These are phyloP conservation scores for Trichosporon inkin DNA, from an alignment of 1,284 basidiomycete species.

Conservation along the genomic window DNA sequence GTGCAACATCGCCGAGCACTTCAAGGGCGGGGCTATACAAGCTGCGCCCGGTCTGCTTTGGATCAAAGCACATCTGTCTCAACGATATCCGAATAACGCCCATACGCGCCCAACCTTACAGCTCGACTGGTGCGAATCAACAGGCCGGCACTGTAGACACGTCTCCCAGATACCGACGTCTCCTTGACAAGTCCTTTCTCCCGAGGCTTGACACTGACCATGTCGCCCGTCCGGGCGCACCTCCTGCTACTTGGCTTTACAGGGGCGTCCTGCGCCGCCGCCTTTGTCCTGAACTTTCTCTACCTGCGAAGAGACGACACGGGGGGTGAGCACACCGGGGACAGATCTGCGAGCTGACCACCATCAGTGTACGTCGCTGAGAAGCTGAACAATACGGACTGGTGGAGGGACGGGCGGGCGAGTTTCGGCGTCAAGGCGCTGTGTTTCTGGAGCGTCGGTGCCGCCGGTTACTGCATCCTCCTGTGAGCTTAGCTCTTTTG, in stretches of 20 bases:
- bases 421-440: neutral
- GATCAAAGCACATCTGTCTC: no score
- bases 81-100: no score
- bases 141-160: no score
- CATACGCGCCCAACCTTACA: no score
- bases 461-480: neutral
- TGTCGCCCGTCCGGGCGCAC: neutral
- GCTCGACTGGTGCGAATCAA: no score
- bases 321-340: neutral
- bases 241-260: neutral
- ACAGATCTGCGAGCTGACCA: neutral
- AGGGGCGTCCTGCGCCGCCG: neutral
- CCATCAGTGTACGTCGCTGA: neutral
- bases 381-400: neutral
- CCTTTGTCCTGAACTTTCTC: conserved; percentile 1
- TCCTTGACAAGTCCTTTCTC: no score
- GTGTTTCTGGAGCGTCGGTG: neutral
- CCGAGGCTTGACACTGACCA: neutral
- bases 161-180: no score
- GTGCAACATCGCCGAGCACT: no score
- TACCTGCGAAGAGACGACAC: neutral
- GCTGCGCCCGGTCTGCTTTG: no score
- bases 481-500: neutral
- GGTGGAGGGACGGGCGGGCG: neutral
- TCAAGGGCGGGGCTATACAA: no score